Percentiles rank a stretch among this genome's conserved stretches.
phyloP scores from a whole-genome alignment of 768 basidiomycete species.

The Roridomyces roridus region DNA sequence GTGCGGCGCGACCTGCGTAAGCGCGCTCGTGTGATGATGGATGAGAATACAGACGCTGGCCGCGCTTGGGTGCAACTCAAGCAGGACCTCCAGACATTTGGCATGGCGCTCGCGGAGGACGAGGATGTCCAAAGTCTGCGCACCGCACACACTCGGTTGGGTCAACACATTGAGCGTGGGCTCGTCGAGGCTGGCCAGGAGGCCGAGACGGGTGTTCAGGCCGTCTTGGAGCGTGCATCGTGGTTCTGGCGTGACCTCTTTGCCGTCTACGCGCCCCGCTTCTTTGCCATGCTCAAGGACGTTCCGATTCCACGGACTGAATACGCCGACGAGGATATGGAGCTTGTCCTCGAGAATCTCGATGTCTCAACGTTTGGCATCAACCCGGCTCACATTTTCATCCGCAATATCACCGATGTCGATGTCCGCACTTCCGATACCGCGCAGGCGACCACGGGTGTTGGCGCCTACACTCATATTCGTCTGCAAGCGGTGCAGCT shows the following conservation, averaged over 20 bases:
- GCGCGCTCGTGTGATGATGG: constrained; percentile 57
- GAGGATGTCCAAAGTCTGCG: constrained; percentile 53
- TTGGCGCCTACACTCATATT: constrained; percentile 72
- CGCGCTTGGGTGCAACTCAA: constrained; percentile 60
- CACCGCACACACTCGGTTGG: constrained; percentile 55
- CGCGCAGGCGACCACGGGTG: constrained; percentile 47
- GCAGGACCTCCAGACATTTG: constrained; percentile 49
- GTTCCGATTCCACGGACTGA: constrained; percentile 81
- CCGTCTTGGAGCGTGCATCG: constrained; percentile 62
- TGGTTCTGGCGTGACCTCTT: constrained; percentile 87
- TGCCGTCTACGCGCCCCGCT: constrained; percentile 76
- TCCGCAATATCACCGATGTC: constrained; percentile 72
- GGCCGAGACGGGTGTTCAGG: constrained; percentile 51
- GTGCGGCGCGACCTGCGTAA: constrained; percentile 50
- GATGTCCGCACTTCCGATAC: constrained; percentile 37
- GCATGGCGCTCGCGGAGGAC: constrained; percentile 53
- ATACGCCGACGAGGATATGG: constrained; percentile 69
- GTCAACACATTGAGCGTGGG: constrained; percentile 52
- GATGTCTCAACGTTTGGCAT: constrained; percentile 71
- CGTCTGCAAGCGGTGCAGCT: constrained; percentile 71
- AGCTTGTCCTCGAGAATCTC: constrained; percentile 79
- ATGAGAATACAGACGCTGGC: constrained; percentile 47
- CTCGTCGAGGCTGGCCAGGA: constrained; percentile 41
- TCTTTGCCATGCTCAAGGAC: constrained; percentile 57
- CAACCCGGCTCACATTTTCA: constrained; percentile 72